These are phyloP conservation scores for Penicillium sp. DNA, from an alignment of 2,329 filamentous ascomycete genomes.

Conservation along the genomic window DNA sequence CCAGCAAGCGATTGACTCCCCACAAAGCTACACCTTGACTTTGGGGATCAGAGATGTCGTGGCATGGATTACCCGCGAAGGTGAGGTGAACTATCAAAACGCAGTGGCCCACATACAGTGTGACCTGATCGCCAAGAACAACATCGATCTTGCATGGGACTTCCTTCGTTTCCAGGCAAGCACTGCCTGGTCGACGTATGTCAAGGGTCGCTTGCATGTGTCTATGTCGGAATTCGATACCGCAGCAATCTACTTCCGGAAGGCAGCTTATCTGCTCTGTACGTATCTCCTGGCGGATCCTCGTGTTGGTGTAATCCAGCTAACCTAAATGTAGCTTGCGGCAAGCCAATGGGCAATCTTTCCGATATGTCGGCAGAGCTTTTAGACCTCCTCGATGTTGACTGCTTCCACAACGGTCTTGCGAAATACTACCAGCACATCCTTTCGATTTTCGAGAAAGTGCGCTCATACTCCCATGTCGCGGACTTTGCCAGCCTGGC, in stretches of 20 bases:
- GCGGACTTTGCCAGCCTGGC: slow-evolving; percentile 78
- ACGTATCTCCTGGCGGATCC: slow-evolving; percentile 42
- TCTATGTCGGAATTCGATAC: slow-evolving; percentile 69
- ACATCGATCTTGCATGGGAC: slow-evolving; percentile 62
- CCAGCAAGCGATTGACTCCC: slow-evolving; percentile 37
- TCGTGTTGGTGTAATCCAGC: not conserved
- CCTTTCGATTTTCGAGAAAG: slow-evolving; percentile 73
- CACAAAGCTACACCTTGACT: slow-evolving; percentile 44
- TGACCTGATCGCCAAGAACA: slow-evolving; percentile 65
- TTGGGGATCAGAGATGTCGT: slow-evolving; percentile 45
- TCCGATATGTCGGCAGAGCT: slow-evolving; percentile 56
- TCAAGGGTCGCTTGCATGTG: slow-evolving; percentile 77
- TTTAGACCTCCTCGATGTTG: slow-evolving; percentile 71
- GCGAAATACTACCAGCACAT: slow-evolving; percentile 86
- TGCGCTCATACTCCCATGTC: slow-evolving; percentile 73
- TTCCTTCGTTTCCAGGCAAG: slow-evolving; percentile 64
- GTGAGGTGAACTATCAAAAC: slow-evolving; percentile 55
- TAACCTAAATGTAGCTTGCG: slow-evolving; percentile 37
- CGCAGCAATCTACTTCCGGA: slow-evolving; percentile 75
- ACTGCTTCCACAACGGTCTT: slow-evolving; percentile 66
- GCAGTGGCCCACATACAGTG: slow-evolving; percentile 66
- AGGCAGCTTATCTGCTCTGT: slow-evolving; percentile 79
- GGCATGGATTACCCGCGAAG: slow-evolving; percentile 50
- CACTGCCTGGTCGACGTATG: slow-evolving; percentile 65
- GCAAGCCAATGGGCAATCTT: slow-evolving; percentile 45